Conservation (phyloP, 2,329 filamentous ascomycete genomes). For the Fusarium xylarioides region DNA sequence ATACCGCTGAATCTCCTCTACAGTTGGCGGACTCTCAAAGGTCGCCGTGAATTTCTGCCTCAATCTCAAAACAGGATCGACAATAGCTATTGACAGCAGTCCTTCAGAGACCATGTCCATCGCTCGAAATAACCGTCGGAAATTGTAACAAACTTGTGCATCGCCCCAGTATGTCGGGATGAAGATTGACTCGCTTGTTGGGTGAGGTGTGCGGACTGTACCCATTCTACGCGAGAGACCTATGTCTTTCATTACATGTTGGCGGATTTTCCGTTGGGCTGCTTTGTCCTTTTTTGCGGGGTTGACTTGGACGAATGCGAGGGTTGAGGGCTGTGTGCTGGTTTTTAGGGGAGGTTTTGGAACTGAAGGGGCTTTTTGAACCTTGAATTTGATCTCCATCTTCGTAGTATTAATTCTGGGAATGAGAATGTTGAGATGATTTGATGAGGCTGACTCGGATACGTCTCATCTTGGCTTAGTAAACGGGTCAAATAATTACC, state of each 20-base stretch:
- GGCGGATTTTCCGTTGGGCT: slow-evolving; percentile 31
- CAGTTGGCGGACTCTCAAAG: background rate
- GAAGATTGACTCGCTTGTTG: background rate
- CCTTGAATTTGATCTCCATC: slow-evolving; percentile 12
- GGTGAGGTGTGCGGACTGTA: background rate
- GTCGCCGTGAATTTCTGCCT: background rate
- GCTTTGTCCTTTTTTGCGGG: slow-evolving; percentile 19
- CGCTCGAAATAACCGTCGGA: slow-evolving; percentile 25
- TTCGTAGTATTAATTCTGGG: background rate
- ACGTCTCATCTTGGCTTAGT: background rate
- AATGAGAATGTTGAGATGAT: background rate
- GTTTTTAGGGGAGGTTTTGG: background rate
- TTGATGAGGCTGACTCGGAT: background rate
- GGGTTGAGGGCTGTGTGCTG: background rate
- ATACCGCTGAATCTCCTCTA: slow-evolving; percentile 26
- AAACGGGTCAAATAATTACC: background rate
- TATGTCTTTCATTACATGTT: slow-evolving; percentile 38
- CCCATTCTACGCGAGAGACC: slow-evolving; percentile 18
- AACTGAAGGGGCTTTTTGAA: background rate
- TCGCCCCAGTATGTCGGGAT: slow-evolving; percentile 31
- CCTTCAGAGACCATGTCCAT: slow-evolving; percentile 35
- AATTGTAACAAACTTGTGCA: slow-evolving; percentile 28
- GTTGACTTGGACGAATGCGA: slow-evolving; percentile 29
- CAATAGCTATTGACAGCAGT: slow-evolving; percentile 25
- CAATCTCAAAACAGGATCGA: background rate